Conservation (phyloP, 257 asterid species). For the Galeopsis tetrahit region DNA sequence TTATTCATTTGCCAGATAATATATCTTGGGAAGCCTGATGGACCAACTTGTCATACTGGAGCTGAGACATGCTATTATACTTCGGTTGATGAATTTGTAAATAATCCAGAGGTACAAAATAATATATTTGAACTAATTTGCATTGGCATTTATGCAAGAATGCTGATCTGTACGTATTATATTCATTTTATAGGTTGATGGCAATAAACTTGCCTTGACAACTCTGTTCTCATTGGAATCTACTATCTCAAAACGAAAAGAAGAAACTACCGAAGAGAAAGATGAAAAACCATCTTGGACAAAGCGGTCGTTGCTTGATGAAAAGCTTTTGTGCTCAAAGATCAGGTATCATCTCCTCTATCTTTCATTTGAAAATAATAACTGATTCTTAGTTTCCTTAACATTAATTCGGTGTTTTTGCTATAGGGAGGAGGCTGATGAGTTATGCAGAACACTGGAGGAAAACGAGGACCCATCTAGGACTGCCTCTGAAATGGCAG, state of each 20-base stretch:
- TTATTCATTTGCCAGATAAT: constrained; percentile 52
- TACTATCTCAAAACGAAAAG: constrained; percentile 66
- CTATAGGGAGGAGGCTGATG: constrained; percentile 89
- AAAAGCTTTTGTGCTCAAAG: constrained; percentile 70
- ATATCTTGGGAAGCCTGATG: constrained; percentile 90
- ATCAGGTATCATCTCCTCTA: constrained; percentile 53
- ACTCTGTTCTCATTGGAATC: constrained; percentile 73
- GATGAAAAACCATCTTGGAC: constrained; percentile 84
- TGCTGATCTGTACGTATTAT: not conserved
- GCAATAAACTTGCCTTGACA: constrained; percentile 58
- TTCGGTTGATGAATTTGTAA: constrained; percentile 51
- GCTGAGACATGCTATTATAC: constrained; percentile 87
- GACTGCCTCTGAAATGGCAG: constrained; percentile 84
- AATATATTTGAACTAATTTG: not conserved
- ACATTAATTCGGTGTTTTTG: not conserved
- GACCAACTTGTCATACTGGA: constrained; percentile 94
- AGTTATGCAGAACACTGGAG: constrained; percentile 77
- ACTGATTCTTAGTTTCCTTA: not conserved
- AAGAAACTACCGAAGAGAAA: constrained; percentile 42
- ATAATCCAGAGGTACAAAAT: constrained; percentile 44
- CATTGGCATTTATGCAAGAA: not conserved
- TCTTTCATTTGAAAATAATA: not conserved
- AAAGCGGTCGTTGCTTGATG: constrained; percentile 65
- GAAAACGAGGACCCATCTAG: constrained; percentile 69
- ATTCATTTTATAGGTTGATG: constrained; percentile 48